These are phyloP conservation scores for Aspergillus sp. DNA, from an alignment of 2,329 filamentous ascomycete species.

Conservation along the genomic window DNA sequence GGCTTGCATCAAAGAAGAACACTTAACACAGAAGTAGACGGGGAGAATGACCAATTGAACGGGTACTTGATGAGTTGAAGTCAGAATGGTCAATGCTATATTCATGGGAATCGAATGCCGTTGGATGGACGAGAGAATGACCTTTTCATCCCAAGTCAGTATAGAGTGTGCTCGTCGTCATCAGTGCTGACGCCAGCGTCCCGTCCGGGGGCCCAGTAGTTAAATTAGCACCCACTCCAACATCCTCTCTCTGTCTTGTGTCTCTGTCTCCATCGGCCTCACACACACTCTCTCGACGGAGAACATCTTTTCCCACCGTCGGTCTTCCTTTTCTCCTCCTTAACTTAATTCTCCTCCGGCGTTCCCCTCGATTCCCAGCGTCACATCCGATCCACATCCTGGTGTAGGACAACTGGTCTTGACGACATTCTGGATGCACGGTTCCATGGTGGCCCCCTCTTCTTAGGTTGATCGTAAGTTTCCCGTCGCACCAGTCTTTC, in stretches of 20 bases:
- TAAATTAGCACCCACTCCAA: neutral
- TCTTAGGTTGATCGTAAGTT: neutral
- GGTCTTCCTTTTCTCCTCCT: neutral
- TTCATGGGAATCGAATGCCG: neutral
- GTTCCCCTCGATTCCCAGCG: neutral
- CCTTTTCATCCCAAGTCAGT: neutral
- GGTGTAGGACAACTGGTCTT: constrained; percentile 4
- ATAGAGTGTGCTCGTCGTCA: constrained; percentile 5
- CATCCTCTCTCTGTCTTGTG: constrained; percentile 9
- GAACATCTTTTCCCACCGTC: neutral
- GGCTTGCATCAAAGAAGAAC: no score
- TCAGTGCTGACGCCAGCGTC: constrained; percentile 12
- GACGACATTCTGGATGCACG: neutral
- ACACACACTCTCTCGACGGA: neutral
- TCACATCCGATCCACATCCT: neutral
- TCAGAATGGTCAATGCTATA: neutral
- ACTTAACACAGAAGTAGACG: no score
- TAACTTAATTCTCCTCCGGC: neutral
- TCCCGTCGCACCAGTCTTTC: neutral
- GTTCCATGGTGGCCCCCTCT: neutral
- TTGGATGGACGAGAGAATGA: neutral
- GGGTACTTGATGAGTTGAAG: no score
- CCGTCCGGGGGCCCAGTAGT: constrained; percentile 8
- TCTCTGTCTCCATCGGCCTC: neutral
- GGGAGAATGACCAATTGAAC: no score